A percentile compares a stretch with the other conserved stretches of the same genome.
Conservation (phyloP, 2,329 filamentous ascomycete species). For the Acrodontium crateriforme region DNA sequence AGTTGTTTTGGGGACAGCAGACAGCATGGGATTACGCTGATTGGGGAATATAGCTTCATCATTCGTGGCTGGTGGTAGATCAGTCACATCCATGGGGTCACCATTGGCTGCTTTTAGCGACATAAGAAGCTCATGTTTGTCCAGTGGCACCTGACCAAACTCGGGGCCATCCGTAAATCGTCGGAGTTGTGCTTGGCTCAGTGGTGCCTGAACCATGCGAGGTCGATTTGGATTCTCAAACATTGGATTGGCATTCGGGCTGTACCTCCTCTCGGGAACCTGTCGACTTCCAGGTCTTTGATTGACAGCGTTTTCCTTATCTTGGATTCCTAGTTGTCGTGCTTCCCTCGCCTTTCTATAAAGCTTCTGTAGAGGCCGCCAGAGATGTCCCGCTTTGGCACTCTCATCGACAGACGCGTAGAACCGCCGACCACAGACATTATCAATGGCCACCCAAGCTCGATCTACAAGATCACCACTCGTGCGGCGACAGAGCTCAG, state of each 20-base stretch:
- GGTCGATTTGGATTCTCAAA: slow-evolving; percentile 18
- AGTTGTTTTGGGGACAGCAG: background rate
- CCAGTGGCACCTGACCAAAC: slow-evolving; percentile 19
- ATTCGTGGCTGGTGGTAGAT: slow-evolving; percentile 3
- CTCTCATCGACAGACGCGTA: slow-evolving; percentile 16
- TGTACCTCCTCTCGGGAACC: slow-evolving; percentile 15
- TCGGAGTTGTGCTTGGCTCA: slow-evolving; percentile 21
- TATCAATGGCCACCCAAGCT: slow-evolving; percentile 45
- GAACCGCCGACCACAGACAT: slow-evolving; percentile 30
- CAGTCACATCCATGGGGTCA: slow-evolving; percentile 7
- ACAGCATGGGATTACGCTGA: background rate
- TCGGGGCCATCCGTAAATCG: slow-evolving; percentile 19
- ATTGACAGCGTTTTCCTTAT: slow-evolving; percentile 20
- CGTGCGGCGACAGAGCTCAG: slow-evolving; percentile 44
- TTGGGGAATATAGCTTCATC: too few species aligned
- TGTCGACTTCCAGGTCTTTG: too few species aligned
- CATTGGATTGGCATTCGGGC: slow-evolving; percentile 22
- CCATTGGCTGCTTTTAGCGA: slow-evolving; percentile 14
- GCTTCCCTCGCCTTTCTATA: slow-evolving; percentile 44
- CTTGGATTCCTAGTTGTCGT: slow-evolving; percentile 36
- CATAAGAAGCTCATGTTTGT: slow-evolving; percentile 20
- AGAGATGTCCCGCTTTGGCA: slow-evolving; percentile 39
- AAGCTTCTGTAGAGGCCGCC: slow-evolving; percentile 48
- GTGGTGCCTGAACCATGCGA: slow-evolving; percentile 17
- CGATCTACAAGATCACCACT: slow-evolving; percentile 44